phyloP scores from a whole-genome alignment of 768 basidiomycete species.

The Neoboletus magnificus region DNA sequence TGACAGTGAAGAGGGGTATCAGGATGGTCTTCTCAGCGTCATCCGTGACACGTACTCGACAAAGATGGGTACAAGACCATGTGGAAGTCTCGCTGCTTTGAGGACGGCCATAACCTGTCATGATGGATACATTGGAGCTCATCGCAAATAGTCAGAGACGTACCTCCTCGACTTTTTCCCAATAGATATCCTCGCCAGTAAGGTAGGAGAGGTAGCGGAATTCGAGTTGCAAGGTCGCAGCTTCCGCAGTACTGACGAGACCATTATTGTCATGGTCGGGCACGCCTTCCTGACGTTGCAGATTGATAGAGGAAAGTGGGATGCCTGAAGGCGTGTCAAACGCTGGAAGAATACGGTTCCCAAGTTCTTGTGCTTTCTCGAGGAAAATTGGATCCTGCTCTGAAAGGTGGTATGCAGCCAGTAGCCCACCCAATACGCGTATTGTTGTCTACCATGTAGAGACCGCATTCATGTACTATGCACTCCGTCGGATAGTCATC shows the following conservation, averaged over 20 bases:
- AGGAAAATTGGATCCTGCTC: slow-evolving; percentile 66
- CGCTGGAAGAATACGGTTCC: slow-evolving; percentile 75
- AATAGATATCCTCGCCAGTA: slow-evolving; percentile 75
- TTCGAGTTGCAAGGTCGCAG: slow-evolving; percentile 87
- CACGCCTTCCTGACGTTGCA: slow-evolving; percentile 57
- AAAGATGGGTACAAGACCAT: slow-evolving; percentile 82
- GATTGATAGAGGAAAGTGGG: slow-evolving; percentile 77
- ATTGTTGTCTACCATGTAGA: slow-evolving; percentile 71
- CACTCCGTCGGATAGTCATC: not conserved
- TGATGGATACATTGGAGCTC: not conserved
- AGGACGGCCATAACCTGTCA: slow-evolving; percentile 67
- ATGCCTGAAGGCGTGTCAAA: slow-evolving; percentile 83
- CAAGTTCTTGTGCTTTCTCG: slow-evolving; percentile 76
- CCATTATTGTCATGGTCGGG: slow-evolving; percentile 57
- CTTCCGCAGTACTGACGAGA: slow-evolving; percentile 78
- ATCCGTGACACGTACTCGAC: slow-evolving; percentile 54
- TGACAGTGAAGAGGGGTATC: slow-evolving; percentile 23
- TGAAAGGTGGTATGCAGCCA: slow-evolving; percentile 82
- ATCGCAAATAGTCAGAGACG: not conserved
- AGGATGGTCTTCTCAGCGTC: slow-evolving; percentile 1
- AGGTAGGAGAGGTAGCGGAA: slow-evolving; percentile 82
- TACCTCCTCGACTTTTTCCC: slow-evolving; percentile 77
- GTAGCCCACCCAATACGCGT: slow-evolving; percentile 84
- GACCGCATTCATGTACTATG: slow-evolving; percentile 1
- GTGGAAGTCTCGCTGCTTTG: slow-evolving; percentile 54